These are phyloP conservation scores for Penicillium sp. DNA, from an alignment of 2,329 filamentous ascomycete genomes.

Conservation along the genomic window DNA sequence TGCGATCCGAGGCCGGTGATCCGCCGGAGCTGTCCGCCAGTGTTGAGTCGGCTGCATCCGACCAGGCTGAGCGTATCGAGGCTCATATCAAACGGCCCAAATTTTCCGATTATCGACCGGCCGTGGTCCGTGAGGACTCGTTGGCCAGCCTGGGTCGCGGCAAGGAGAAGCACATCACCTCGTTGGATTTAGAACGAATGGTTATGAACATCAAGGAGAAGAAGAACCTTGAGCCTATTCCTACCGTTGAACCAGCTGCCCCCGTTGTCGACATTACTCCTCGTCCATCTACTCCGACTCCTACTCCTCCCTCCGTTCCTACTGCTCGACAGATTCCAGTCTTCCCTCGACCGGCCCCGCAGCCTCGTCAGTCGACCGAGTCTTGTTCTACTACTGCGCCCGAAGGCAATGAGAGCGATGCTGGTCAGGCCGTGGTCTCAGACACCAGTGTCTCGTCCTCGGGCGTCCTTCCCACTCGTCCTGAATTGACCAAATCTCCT, in stretches of 20 bases:
- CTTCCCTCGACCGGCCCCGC: conserved; percentile 22
- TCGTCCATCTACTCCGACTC: conserved; percentile 39
- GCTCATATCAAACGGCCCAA: conserved; percentile 55
- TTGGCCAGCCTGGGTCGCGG: conserved; percentile 62
- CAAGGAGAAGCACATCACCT: conserved; percentile 83
- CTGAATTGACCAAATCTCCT: conserved; percentile 52
- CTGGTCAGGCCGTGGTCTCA: conserved; percentile 42
- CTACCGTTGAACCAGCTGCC: conserved; percentile 39
- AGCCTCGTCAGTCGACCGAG: conserved; percentile 47
- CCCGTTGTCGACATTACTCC: conserved; percentile 42
- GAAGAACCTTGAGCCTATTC: conserved; percentile 56
- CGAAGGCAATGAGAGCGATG: conserved; percentile 44
- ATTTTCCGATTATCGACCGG: conserved; percentile 59
- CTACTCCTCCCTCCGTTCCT: conserved; percentile 30
- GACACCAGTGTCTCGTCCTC: conserved; percentile 58
- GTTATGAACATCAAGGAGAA: conserved; percentile 86
- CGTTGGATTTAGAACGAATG: conserved; percentile 87
- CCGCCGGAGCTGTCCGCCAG: conserved; percentile 70
- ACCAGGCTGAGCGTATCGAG: conserved; percentile 52
- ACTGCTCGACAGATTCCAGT: conserved; percentile 31
- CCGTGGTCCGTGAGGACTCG: conserved; percentile 48
- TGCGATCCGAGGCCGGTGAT: conserved; percentile 44
- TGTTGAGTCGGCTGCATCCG: conserved; percentile 63
- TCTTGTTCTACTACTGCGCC: conserved; percentile 55
- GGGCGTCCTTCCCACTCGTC: conserved; percentile 35